A percentile compares a stretch with the other conserved stretches of the same genome.
These are phyloP conservation scores for Macrocybe gigantea DNA, from an alignment of 768 basidiomycete species.

Conservation along the genomic window DNA sequence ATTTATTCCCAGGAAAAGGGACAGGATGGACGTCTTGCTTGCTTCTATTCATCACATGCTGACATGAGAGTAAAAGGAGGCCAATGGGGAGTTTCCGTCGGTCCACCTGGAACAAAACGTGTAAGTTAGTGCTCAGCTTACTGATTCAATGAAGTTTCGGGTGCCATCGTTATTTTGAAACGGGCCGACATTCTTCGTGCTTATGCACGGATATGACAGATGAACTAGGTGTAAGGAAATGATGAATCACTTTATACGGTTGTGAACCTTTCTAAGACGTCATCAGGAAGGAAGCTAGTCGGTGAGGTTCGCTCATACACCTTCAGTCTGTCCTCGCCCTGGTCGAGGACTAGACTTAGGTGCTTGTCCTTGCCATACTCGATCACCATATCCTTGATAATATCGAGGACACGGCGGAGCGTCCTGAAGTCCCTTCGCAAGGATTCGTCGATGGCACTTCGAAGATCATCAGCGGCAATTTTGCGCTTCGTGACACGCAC, in stretches of 20 bases:
- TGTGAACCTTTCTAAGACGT: constrained; percentile 29
- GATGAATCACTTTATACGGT: neutral
- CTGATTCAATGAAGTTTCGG: no score
- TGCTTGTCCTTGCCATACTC: constrained; percentile 46
- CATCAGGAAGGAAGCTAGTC: constrained; percentile 40
- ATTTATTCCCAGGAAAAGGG: no score
- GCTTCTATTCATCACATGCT: no score
- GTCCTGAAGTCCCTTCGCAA: constrained; percentile 29
- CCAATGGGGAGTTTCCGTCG: no score
- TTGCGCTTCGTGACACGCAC: constrained; percentile 41
- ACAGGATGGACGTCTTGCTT: no score
- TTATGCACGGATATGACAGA: neutral
- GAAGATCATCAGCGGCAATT: constrained; percentile 29
- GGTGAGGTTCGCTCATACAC: constrained; percentile 43
- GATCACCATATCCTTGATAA: constrained; percentile 43
- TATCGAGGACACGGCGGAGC: constrained; percentile 30
- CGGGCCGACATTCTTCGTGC: no score
- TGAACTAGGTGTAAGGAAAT: neutral
- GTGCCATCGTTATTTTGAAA: no score
- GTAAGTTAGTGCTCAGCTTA: no score
- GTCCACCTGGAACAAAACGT: no score
- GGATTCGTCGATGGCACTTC: constrained; percentile 20
- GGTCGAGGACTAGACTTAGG: constrained; percentile 49
- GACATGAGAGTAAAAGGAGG: no score
- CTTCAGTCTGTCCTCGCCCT: constrained; percentile 29